phyloP scores from a whole-genome alignment of 2,329 filamentous ascomycete species.

The Aureobasidium vineae region DNA sequence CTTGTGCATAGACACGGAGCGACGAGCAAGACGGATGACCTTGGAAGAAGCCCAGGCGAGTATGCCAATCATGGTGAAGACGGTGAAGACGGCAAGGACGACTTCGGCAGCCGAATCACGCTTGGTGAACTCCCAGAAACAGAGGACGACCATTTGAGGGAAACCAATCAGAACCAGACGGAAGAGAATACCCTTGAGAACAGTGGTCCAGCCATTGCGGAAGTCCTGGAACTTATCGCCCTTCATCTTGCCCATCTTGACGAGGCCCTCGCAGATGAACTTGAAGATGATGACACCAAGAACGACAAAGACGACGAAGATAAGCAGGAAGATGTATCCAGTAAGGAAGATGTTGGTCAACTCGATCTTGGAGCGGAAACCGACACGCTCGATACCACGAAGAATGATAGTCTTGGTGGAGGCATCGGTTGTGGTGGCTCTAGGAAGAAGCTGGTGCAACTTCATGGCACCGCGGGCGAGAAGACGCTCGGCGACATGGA shows the following conservation, averaged over 20 bases:
- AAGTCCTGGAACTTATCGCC: slow-evolving; percentile 87
- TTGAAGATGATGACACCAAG: slow-evolving; percentile 77
- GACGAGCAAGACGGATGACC: slow-evolving; percentile 83
- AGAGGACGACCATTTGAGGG: slow-evolving; percentile 85
- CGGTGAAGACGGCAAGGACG: slow-evolving; percentile 83
- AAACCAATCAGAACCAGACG: slow-evolving; percentile 83
- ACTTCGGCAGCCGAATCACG: slow-evolving; percentile 82
- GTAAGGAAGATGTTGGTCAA: slow-evolving; percentile 92
- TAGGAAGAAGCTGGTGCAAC: slow-evolving; percentile 49
- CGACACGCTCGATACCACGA: slow-evolving; percentile 82
- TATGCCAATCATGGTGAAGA: slow-evolving; percentile 74
- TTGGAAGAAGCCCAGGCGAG: slow-evolving; percentile 86
- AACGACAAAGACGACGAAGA: slow-evolving; percentile 75
- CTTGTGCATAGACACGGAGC: slow-evolving; percentile 87
- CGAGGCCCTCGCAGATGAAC: slow-evolving; percentile 70
- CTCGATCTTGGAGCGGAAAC: slow-evolving; percentile 82
- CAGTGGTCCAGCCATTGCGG: slow-evolving; percentile 88
- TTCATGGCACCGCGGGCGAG: slow-evolving; percentile 54
- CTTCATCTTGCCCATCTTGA: slow-evolving; percentile 74
- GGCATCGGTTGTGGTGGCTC: slow-evolving; percentile 32
- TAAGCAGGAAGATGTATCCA: slow-evolving; percentile 80
- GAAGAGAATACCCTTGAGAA: slow-evolving; percentile 92
- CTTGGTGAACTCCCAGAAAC: slow-evolving; percentile 88
- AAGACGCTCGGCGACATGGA: slow-evolving; percentile 48
- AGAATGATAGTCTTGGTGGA: slow-evolving; percentile 53